Evolutionary conservation across 164 flowering plant genomes (phyloP).

Genomic region (Protea cynaroides): DNA sequence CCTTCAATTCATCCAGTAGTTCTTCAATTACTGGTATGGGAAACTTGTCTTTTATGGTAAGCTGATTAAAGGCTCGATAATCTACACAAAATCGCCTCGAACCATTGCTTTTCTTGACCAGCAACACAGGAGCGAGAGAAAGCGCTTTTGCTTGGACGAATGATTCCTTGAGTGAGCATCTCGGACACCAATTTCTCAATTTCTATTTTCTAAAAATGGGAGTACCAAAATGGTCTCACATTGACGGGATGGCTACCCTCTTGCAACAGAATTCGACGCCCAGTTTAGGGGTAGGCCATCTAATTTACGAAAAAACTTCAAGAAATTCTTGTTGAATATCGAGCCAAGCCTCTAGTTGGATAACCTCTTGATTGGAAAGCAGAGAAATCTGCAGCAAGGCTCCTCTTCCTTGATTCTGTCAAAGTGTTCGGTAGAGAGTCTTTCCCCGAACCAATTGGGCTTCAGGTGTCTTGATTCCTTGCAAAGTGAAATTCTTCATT

Average conservation of each 20-base stretch:
- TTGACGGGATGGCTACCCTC: too few relatives aligned
- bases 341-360: too few relatives aligned
- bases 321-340: background rate
- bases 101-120: background rate
- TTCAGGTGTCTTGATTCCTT: too few relatives aligned
- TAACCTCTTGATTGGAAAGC: too few relatives aligned
- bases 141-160: background rate
- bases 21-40: too few relatives aligned
- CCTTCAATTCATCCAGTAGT: too few relatives aligned
- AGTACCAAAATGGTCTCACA: background rate
- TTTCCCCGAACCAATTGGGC: too few relatives aligned
- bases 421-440: too few relatives aligned
- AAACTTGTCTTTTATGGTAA: background rate
- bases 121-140: background rate
- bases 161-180: background rate
- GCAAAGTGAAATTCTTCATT: too few relatives aligned
- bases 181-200: too few relatives aligned
- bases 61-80: background rate
- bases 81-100: background rate
- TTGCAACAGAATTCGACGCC: background rate
- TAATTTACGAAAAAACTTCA: background rate
- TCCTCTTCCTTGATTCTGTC: too few relatives aligned
- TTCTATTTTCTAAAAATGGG: background rate
- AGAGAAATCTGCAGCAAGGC: too few relatives aligned
- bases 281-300: background rate